Conservation (phyloP, 345 rosid genomes). For the Aquilaria malaccensis region DNA sequence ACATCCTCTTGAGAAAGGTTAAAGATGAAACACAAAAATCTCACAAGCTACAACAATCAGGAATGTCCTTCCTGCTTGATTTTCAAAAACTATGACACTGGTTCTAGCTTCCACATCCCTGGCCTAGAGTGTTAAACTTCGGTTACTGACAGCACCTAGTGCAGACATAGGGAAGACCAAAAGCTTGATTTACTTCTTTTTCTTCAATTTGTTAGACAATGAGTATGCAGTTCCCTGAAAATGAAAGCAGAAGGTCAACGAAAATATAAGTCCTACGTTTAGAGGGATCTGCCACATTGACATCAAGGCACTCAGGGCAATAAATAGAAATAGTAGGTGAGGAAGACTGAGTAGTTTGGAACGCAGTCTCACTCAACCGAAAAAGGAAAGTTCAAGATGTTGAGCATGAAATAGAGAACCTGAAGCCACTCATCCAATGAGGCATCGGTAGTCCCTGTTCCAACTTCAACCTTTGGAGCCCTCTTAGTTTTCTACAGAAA, state of each 20-base stretch:
- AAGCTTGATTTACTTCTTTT: constrained; percentile 49
- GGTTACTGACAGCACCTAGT: constrained; percentile 7
- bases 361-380: not conserved
- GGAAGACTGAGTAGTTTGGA: too few species aligned
- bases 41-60: constrained; percentile 37
- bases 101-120: constrained; percentile 8
- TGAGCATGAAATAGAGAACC: constrained; percentile 28
- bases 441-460: constrained; percentile 56
- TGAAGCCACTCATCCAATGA: constrained; percentile 86
- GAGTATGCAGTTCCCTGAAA: constrained; percentile 61
- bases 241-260: not conserved
- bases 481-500: constrained; percentile 59
- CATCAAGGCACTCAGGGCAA: too few species aligned
- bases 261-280: not conserved
- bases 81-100: constrained; percentile 16
- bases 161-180: not conserved
- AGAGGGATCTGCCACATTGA: not conserved
- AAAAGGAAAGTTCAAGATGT: not conserved
- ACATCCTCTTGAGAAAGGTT: too few species aligned
- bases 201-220: constrained; percentile 52
- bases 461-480: constrained; percentile 74
- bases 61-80: constrained; percentile 19
- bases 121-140: constrained; percentile 25
- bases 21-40: not conserved
- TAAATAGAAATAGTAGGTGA: not conserved